These are phyloP conservation scores for Porpolomopsis calyptriformis DNA, from an alignment of 768 basidiomycete genomes.

Conservation along the genomic window DNA sequence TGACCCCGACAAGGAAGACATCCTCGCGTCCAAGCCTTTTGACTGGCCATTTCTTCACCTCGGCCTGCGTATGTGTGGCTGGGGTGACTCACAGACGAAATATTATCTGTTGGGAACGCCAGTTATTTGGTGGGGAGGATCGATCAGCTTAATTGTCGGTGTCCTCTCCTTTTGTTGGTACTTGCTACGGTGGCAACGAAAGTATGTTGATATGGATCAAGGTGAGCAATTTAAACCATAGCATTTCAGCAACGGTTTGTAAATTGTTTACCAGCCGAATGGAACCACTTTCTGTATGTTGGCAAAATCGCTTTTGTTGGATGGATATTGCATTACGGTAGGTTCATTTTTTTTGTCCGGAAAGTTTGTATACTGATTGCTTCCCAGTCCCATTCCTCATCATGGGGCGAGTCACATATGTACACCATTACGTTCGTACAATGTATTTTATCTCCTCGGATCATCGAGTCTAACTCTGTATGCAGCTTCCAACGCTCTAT, in stretches of 20 bases:
- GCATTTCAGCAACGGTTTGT: neutral
- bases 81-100: slow-evolving; percentile 80
- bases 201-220: slow-evolving; percentile 84
- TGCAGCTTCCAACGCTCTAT: slow-evolving; percentile 88
- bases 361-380: neutral
- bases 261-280: slow-evolving; percentile 48
- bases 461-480: neutral
- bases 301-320: slow-evolving; percentile 85
- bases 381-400: slow-evolving; percentile 83
- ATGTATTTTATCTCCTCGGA: neutral
- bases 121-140: slow-evolving; percentile 80
- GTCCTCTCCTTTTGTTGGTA: slow-evolving; percentile 52
- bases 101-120: slow-evolving; percentile 94
- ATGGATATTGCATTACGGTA: slow-evolving; percentile 86
- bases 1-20: slow-evolving; percentile 97
- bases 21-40: slow-evolving; percentile 82
- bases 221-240: slow-evolving; percentile 36
- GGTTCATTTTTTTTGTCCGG: slow-evolving; percentile 17
- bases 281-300: slow-evolving; percentile 92
- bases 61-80: slow-evolving; percentile 95
- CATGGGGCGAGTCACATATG: slow-evolving; percentile 95
- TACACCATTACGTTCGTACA: slow-evolving; percentile 84
- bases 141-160: slow-evolving; percentile 50
- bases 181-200: slow-evolving; percentile 73
- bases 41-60: slow-evolving; percentile 92